Evolutionary conservation across 2,329 filamentous ascomycete genomes (phyloP).

Genomic region (Chalara sp.): DNA sequence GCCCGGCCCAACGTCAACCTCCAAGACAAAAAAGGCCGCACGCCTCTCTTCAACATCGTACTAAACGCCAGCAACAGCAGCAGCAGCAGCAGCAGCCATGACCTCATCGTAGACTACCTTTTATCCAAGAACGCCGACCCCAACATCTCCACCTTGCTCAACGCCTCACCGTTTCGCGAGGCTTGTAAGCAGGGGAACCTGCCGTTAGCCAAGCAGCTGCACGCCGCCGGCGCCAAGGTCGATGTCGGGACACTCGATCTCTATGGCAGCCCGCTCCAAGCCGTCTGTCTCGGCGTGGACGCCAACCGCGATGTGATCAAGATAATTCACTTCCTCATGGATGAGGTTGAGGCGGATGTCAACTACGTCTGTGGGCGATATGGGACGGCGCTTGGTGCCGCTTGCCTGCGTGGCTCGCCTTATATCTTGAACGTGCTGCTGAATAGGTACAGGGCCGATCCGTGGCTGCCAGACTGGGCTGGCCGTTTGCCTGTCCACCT

Average conservation of each 20-base stretch:
- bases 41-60: not conserved
- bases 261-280: not conserved
- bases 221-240: not conserved
- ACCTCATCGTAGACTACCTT: no score
- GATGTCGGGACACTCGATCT: not conserved
- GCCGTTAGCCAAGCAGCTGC: not conserved
- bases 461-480: not conserved
- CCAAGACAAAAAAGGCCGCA: not conserved
- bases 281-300: not conserved
- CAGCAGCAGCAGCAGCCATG: no score
- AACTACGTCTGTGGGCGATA: not conserved
- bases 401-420: not conserved
- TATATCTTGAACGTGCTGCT: not conserved
- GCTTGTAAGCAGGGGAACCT: not conserved
- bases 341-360: not conserved
- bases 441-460: not conserved
- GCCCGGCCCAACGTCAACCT: not conserved
- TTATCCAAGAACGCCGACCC: not conserved
- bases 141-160: not conserved
- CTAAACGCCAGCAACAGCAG: not conserved
- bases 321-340: not conserved
- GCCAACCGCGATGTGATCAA: not conserved
- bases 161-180: not conserved
- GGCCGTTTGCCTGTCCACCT: not conserved
- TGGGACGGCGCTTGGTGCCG: not conserved